Evolutionary conservation across 2,329 filamentous ascomycete species (phyloP), one percentile per base, ranked within the genome.

Genomic region (Cyclaneusma minus): DNA sequence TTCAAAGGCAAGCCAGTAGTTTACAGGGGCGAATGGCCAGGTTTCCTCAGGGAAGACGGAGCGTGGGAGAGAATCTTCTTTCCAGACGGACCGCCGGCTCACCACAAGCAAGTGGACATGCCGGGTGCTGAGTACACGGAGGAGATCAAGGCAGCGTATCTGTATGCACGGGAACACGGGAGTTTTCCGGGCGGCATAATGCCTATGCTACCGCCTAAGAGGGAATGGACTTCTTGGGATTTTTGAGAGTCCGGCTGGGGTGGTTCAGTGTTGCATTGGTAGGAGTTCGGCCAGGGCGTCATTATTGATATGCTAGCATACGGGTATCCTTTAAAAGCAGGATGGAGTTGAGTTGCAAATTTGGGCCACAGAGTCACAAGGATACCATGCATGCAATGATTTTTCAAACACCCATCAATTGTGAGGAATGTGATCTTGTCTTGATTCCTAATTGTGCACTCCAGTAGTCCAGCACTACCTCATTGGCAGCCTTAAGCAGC

Each of bases 401-500:
- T n/a, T n/a, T n/a, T n/a, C n/a, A n/a, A n/a, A n/a, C n/a, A n/a
- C n/a, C n/a, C n/a, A n/a, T n/a, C n/a, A n/a, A n/a, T n/a, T n/a
- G n/a, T n/a, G n/a, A n/a, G n/a, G n/a, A n/a, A n/a, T n/a, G n/a
- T n/a, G n/a, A n/a, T n/a, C n/a, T n/a, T n/a, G n/a, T n/a, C n/a
- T n/a, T n/a, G n/a, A n/a, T n/a, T n/a, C n/a, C n/a, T n/a, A n/a
- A n/a, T n/a, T n/a, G n/a, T n/a, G n/a, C n/a, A n/a, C n/a, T n/a
- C n/a, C n/a, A n/a, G n/a, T n/a, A n/a, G n/a, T n/a, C n/a, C n/a
- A n/a, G n/a, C n/a, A n/a, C n/a, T n/a, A n/a, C n/a, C n/a, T n/a
- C n/a, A n/a, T n/a, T n/a, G n/a, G n/a, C n/a, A n/a, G n/a, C n/a
- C 18, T 63, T 79, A 83, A 55, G 81, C 79, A 54, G 81, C 81